These are phyloP conservation scores for Pseudozyma hubeiensis DNA, from an alignment of 1,284 basidiomycete genomes.

Conservation along the genomic window DNA sequence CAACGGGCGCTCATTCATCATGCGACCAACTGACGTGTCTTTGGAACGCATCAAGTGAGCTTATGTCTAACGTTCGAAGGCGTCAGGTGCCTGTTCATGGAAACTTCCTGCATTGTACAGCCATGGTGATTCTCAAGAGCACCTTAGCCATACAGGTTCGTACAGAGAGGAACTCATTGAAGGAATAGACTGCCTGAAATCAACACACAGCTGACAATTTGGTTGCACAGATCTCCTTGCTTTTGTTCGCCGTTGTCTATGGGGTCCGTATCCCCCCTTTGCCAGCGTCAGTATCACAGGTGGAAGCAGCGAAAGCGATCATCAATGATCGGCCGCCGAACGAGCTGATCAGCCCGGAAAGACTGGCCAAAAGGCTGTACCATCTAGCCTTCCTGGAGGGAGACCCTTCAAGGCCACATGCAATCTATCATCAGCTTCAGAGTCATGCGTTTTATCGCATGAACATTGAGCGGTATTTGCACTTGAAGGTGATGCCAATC, in stretches of 20 bases:
- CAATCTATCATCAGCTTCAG: slow-evolving; percentile 8
- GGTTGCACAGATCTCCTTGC: background rate
- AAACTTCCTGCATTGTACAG: no score
- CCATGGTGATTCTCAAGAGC: no score
- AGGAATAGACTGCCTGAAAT: no score
- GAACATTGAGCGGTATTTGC: slow-evolving; percentile 10
- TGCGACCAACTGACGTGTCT: no score
- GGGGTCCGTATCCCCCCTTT: background rate
- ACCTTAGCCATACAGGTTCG: no score
- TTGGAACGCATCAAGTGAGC: no score
- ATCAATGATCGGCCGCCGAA: background rate
- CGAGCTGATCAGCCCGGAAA: background rate
- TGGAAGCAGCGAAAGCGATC: background rate
- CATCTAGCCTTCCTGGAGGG: slow-evolving; percentile 7
- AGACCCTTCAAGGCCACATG: slow-evolving; percentile 4
- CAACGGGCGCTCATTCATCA: no score
- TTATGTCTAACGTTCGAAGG: no score
- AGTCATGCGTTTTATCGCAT: slow-evolving; percentile 31
- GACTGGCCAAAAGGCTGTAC: slow-evolving; percentile 2
- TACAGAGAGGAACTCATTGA: no score
- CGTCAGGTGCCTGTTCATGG: no score
- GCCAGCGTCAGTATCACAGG: slow-evolving; percentile 3
- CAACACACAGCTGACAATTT: background rate
- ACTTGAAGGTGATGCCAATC: background rate
- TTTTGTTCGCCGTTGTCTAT: background rate